Percentiles rank a stretch among this genome's conserved stretches.
These are phyloP conservation scores for Eucalyptus curtisii DNA, from an alignment of 345 rosid genomes.

Conservation along the genomic window DNA sequence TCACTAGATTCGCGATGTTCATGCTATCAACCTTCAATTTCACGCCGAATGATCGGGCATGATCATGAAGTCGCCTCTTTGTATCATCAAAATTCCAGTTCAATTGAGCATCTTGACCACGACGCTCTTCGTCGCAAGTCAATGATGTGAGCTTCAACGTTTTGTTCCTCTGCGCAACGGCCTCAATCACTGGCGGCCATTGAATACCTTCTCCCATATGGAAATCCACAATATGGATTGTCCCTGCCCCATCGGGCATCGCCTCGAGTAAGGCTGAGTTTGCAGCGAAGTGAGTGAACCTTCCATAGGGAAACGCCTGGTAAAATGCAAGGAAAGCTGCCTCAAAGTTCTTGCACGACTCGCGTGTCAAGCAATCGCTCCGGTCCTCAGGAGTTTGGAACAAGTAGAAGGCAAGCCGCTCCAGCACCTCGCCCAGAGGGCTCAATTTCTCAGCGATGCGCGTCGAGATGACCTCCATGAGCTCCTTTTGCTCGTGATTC, in stretches of 20 bases:
- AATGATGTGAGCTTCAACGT: conserved; percentile 19
- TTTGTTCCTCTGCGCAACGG: conserved; percentile 1
- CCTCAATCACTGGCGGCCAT: conserved; percentile 38
- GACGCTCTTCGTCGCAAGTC: conserved; percentile 7
- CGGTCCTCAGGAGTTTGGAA: conserved; percentile 2
- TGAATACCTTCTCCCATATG: conserved; percentile 38
- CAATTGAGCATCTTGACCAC: neutral
- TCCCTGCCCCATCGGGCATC: conserved; percentile 13
- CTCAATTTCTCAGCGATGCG: conserved; percentile 18
- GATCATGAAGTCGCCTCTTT: conserved; percentile 7
- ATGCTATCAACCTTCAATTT: conserved; percentile 18
- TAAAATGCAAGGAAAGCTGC: conserved; percentile 29
- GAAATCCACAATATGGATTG: conserved; percentile 32
- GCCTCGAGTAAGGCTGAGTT: conserved; percentile 31
- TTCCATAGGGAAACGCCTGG: conserved; percentile 30
- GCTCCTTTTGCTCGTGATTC: conserved; percentile 17
- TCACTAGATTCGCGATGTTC: conserved; percentile 11
- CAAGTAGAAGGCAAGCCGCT: conserved; percentile 31
- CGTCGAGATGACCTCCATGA: conserved; percentile 15
- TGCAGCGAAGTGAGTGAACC: conserved; percentile 40
- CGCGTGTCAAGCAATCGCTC: conserved; percentile 13
- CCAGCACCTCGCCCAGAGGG: conserved; percentile 23
- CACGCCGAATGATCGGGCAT: conserved; percentile 9
- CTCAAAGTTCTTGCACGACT: conserved; percentile 21
- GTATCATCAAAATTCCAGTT: conserved; percentile 11